Base-by-base conservation (phyloP, 306 rosid species). In the Chamaecrista fasciculata region DNA sequence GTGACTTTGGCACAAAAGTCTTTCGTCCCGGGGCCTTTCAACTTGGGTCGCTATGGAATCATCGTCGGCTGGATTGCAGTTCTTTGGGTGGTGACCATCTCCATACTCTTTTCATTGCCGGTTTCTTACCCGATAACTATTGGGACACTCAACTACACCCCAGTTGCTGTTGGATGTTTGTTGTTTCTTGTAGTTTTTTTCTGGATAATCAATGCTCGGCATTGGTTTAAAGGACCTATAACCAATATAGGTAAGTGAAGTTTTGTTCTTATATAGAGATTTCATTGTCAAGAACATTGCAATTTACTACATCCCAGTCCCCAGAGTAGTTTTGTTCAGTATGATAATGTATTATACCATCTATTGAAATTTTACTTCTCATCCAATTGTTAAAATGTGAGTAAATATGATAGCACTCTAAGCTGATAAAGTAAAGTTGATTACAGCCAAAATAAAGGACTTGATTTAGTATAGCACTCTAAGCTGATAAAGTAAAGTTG, bases 221-320 rank as follows among this genome's bases (percentile, higher is more conserved):
- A 47, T 73, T 94, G 99, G 99, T 94, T 91, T 80, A 83, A 12
- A 78, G 99, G 97, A 40, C 99, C 99, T 25, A 42, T 87, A 69
- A 85, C 89, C 69, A 94, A 87, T 76, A 76, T 86, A 52, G 37
- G 77, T 49, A 66, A 20, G 12, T 85, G 76, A 92, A 77, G 15
- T 62, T 61, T 12, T 64, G 62, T 56, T 51, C 16, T 11, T 18
- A 8, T 11, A 31, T 40, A 66, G 12, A 53, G n/a, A 24, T 43
- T 58, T 56, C 39, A 25, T 47, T 51, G 11, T 31, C 11, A 46
- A 24, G 43, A 75, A 57, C 29, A 48, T 11, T 15, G n/a, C n/a
- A n/a, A n/a, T n/a, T n/a, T n/a, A n/a, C n/a, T n/a, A n/a, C n/a
- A n/a, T n/a, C n/a, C n/a, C n/a, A n/a, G n/a, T n/a, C n/a, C n/a